These are phyloP conservation scores for Cocos nucifera DNA, from an alignment of 176 grass and related monocot genomes.

Conservation along the genomic window DNA sequence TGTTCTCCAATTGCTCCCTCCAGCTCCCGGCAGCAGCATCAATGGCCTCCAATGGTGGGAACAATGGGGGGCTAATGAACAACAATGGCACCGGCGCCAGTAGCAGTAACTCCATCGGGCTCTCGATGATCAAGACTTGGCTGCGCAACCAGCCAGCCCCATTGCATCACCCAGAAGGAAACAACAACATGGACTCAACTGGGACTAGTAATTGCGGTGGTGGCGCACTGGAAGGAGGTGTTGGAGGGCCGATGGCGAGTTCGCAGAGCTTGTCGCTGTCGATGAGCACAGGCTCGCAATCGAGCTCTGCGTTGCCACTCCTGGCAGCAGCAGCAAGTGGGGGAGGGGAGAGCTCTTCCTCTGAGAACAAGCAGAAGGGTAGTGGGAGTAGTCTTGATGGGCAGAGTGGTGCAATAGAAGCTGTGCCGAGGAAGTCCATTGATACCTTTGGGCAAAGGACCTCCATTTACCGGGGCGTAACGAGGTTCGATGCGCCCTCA, in stretches of 20 bases:
- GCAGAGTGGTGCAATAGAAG: slow-evolving; percentile 12
- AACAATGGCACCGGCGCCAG: slow-evolving; percentile 16
- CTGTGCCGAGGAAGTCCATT: slow-evolving; percentile 42
- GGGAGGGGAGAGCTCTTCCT: slow-evolving; percentile 43
- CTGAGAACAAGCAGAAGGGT: slow-evolving; percentile 49
- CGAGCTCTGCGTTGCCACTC: slow-evolving; percentile 3
- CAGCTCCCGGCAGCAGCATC: slow-evolving; percentile 13
- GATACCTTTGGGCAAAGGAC: slow-evolving; percentile 96
- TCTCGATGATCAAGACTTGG: slow-evolving; percentile 97
- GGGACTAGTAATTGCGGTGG: not conserved
- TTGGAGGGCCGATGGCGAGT: not conserved
- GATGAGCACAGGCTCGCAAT: slow-evolving; percentile 70
- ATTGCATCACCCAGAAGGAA: slow-evolving; percentile 1
- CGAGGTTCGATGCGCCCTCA: slow-evolving; percentile 34
- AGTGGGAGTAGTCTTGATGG: slow-evolving; percentile 41
- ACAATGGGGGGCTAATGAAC: slow-evolving; percentile 15
- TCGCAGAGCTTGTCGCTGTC: slow-evolving; percentile 71
- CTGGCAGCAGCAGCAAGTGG: slow-evolving; percentile 19
- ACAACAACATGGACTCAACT: too few relatives aligned
- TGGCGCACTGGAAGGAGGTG: not conserved
- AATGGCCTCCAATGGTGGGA: not conserved
- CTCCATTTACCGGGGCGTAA: slow-evolving; percentile 91
- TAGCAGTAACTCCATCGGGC: slow-evolving; percentile 53
- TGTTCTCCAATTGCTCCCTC: slow-evolving; percentile 48
- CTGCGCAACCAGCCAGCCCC: slow-evolving; percentile 56